These are phyloP conservation scores for Aristolochia contorta DNA, from an alignment of 164 flowering plant species.

Conservation along the genomic window DNA sequence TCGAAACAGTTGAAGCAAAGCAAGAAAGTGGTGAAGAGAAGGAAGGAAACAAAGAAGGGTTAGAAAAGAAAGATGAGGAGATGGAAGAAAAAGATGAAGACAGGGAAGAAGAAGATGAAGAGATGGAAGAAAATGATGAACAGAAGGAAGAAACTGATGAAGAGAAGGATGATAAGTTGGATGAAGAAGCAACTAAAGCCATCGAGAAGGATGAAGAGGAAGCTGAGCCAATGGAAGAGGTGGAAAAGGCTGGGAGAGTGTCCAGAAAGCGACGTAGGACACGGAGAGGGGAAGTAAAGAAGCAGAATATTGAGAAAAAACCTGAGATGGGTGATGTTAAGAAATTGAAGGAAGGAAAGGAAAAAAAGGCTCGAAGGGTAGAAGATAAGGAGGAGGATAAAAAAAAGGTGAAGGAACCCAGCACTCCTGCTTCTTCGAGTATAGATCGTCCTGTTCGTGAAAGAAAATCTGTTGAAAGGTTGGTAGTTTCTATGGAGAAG, in stretches of 20 bases:
- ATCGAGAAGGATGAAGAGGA: neutral
- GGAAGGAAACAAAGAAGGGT: neutral
- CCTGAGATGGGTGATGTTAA: neutral
- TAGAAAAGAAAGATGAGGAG: neutral
- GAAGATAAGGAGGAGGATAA: conserved; percentile 15
- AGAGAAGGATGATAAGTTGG: neutral
- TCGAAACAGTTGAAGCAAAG: conserved; percentile 8
- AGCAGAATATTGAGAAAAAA: neutral
- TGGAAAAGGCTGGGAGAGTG: neutral
- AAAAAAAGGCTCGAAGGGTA: conserved; percentile 8
- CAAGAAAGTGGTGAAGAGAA: neutral
- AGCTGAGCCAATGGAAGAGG: too few relatives aligned
- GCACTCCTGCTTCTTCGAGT: conserved; percentile 32
- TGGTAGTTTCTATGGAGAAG: conserved; percentile 61
- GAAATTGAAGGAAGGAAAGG: neutral
- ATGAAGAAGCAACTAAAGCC: neutral
- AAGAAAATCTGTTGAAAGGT: conserved; percentile 44
- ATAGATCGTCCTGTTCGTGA: conserved; percentile 59
- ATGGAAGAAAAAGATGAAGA: neutral
- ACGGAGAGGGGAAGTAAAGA: neutral
- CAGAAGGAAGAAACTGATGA: neutral
- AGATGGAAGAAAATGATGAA: neutral
- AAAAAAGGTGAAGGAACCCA: conserved; percentile 29
- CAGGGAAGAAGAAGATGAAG: neutral
- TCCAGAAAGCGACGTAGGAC: neutral